Conservation (phyloP, 2,329 filamentous ascomycete genomes). For the Triangularia verruculosa region DNA sequence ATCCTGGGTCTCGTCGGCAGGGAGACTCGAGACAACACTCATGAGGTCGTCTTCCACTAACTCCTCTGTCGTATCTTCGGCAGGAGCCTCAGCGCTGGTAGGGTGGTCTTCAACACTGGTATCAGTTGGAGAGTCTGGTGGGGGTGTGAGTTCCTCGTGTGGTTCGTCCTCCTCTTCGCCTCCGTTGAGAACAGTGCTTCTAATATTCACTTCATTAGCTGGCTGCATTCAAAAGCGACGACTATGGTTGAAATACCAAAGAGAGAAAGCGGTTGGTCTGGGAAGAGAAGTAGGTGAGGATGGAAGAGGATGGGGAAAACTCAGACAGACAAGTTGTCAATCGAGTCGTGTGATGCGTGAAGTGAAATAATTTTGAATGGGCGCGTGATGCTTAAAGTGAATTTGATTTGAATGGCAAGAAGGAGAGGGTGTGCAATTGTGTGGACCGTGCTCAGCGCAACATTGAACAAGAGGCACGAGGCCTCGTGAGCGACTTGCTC, state of each 20-base stretch:
- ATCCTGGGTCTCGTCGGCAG: constrained; percentile 39
- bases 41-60: constrained; percentile 27
- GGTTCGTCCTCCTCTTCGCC: constrained; percentile 29
- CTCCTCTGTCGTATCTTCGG: constrained; percentile 1
- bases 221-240: background rate
- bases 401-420: background rate
- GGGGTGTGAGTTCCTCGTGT: constrained; percentile 46
- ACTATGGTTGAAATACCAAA: background rate
- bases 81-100: background rate
- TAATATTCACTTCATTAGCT: background rate
- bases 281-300: background rate
- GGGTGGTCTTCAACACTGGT: background rate
- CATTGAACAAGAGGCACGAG: background rate
- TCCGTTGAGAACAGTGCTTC: background rate
- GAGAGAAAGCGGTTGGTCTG: background rate
- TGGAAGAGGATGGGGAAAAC: background rate
- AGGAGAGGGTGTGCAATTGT: background rate
- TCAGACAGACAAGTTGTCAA: background rate
- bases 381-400: background rate
- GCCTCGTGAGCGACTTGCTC: background rate
- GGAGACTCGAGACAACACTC: constrained; percentile 40
- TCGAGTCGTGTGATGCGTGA: background rate
- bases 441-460: background rate
- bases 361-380: background rate
- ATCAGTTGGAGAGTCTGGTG: constrained; percentile 34